Base-by-base conservation (phyloP, 768 basidiomycete genomes). In the Sutorius australiensis region DNA sequence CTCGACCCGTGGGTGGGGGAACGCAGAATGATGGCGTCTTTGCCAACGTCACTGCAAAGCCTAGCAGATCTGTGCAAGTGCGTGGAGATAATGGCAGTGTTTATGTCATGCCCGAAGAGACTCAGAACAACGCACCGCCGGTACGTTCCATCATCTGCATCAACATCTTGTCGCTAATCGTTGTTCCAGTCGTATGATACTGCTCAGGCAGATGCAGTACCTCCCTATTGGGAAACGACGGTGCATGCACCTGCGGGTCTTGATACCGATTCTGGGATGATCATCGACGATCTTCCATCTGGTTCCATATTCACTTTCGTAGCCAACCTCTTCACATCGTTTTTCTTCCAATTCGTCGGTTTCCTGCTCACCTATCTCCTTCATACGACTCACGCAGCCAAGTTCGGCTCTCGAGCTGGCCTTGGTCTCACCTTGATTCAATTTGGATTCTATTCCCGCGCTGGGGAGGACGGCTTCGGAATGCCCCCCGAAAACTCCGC, bases 281-380 rank as follows among this genome's bases (percentile, higher is more conserved):
- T 97, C 67, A 86, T 99, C 58, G 95, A 95, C 54, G 88, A 94
- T 53, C 83, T 98, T 38, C 92, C 94, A 0, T 82, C 91, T 0
- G 94, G 94, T 46, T 85, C 87, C 4, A 66, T 83, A 61, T 71
- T 81, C 69, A 68, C 84, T n/a, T 95, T 93, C 72, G 62, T 82
- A 57, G 75, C 82, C 72, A 92, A 91, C 70, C 67, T 87, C 50
- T 80, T 94, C 73, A 84, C 92, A 52, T 95, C 92, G 7, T 89
- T 89, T 73, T 92, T 94, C 73, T 98, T 99, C 86, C 94, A 98
- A 72, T 95, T 98, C 69, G 80, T 95, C 63, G 95, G 92, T 47
- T 93, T 90, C 77, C 71, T 89, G 54, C 80, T 99, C 73, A 97
- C 95, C 1, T 97, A 93, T 64, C 84, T 98, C 61, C 84, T 98